Percentiles rank a stretch among this genome's conserved stretches.
Evolutionary conservation across 352 stramenopile genomes (phyloP).

Genomic region (Pythium rhizo-oryzae): DNA sequence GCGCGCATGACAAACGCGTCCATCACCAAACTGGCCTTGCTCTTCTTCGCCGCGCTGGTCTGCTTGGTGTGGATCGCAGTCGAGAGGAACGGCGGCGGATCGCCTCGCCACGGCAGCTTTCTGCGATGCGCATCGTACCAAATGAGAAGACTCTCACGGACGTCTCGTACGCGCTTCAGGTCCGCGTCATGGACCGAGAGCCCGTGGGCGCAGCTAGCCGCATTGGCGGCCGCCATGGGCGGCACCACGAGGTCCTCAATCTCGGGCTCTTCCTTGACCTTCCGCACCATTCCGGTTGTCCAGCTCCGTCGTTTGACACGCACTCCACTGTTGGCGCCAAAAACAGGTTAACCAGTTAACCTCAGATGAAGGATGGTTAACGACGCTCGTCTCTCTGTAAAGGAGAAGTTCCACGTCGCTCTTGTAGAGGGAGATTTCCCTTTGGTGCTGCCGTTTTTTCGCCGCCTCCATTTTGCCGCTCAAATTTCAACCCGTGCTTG

Average conservation of each 20-base stretch:
- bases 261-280: constrained; percentile 26
- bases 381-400: constrained; percentile 12
- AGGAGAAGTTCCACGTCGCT: constrained; percentile 14
- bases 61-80: constrained; percentile 75
- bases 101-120: constrained; percentile 93
- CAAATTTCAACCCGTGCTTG: constrained; percentile 28
- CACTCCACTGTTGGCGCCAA: constrained; percentile 16
- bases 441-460: constrained; percentile 19
- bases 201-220: constrained; percentile 11
- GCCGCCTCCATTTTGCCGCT: constrained; percentile 21
- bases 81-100: constrained; percentile 78
- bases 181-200: constrained; percentile 21
- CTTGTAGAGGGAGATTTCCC: constrained; percentile 51
- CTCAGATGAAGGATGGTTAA: too few relatives aligned
- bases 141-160: constrained; percentile 67
- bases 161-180: constrained; percentile 29
- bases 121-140: constrained; percentile 93
- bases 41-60: constrained; percentile 39
- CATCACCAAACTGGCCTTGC: constrained; percentile 31
- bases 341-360: constrained; percentile 17
- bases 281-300: constrained; percentile 20
- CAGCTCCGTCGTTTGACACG: neutral
- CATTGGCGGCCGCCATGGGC: neutral
- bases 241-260: constrained; percentile 31
- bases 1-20: constrained; percentile 43